Percentiles rank a stretch among this genome's conserved stretches.
These are phyloP conservation scores for Platanus orientalis DNA, from an alignment of 164 flowering plant genomes.

Conservation along the genomic window DNA sequence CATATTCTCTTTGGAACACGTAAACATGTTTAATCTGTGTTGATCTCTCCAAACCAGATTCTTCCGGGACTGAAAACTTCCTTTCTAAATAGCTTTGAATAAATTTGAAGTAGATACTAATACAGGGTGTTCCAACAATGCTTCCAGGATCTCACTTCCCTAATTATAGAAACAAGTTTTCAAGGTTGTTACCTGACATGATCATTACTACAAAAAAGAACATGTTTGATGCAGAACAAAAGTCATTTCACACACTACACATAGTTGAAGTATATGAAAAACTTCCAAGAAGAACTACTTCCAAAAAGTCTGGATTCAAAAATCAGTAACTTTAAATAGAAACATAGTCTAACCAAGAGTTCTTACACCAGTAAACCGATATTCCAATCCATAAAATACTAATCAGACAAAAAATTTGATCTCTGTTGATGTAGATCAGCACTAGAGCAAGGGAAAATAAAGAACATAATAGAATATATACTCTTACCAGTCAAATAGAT, in stretches of 20 bases:
- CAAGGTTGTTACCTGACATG: background rate
- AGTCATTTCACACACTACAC: background rate
- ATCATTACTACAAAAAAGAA: no score
- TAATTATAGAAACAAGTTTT: constrained; percentile 18
- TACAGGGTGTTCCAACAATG: constrained; percentile 56
- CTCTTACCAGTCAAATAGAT: no score
- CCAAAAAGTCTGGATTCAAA: no score
- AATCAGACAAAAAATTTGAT: no score
- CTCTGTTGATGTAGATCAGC: no score
- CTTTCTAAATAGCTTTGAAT: constrained; percentile 47
- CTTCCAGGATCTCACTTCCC: constrained; percentile 36
- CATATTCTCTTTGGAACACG: constrained; percentile 90
- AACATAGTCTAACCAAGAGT: no score
- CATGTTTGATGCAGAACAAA: no score
- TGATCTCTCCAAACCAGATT: constrained; percentile 17
- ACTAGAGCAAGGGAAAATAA: no score
- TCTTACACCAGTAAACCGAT: no score
- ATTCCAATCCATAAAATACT: no score
- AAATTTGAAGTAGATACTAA: constrained; percentile 47
- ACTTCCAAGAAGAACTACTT: background rate
- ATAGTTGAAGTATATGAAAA: background rate
- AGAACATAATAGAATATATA: no score
- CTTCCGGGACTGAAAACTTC: constrained; percentile 36
- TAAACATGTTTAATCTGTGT: constrained; percentile 50
- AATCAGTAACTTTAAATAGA: no score